Evolutionary conservation across 1,284 basidiomycete species (phyloP), one percentile per base, ranked within the genome.

Genomic region (Cryptococcus sp.): DNA sequence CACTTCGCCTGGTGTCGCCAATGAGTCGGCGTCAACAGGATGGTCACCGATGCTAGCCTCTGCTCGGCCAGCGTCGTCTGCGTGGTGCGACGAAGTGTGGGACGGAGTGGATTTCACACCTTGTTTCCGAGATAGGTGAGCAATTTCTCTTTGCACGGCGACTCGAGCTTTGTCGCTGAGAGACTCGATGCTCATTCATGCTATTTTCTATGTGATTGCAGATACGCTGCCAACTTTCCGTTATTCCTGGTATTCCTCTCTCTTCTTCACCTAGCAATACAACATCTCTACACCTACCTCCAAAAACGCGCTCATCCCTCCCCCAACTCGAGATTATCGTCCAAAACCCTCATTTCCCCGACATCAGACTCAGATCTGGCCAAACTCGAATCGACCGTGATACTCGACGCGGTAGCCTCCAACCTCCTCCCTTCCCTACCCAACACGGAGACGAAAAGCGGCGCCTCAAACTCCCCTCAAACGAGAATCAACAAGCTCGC

Each of bases 71-170:
- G 31, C 31, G 31, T 7, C n/a, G 11, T 45, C 42, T 2, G 7
- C 6, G 42, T n/a, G 7, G 22, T 71, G 69, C 50, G 44, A 65
- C 7, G 41, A 31, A 11, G 44, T 78, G 3, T 81, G 79, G 79
- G 73, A 81, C 58, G 80, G 80, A n/a, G 57, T 71, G 5, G 80
- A 81, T 63, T 80, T 81, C 54, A 73, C 72, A 1, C 64, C 62
- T 10, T 80, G 78, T 60, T 78, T 78, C 53, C 64, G 69, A 15
- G 65, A 75, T 11, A 52, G 61, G 79, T 80, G 40, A 65, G 77
- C 64, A 3, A 47, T 35, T 2, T 35, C 31, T 35, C 31, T 10
- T 13, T 2, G 3, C 31, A 35, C 13, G 31, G 31, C 7, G 31
- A 35, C 31, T 35, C 4, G 31, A 13, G 7, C 31, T 35, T 35